These are phyloP conservation scores for Spiraea crenata DNA, from an alignment of 331 rosid genomes.

Conservation along the genomic window DNA sequence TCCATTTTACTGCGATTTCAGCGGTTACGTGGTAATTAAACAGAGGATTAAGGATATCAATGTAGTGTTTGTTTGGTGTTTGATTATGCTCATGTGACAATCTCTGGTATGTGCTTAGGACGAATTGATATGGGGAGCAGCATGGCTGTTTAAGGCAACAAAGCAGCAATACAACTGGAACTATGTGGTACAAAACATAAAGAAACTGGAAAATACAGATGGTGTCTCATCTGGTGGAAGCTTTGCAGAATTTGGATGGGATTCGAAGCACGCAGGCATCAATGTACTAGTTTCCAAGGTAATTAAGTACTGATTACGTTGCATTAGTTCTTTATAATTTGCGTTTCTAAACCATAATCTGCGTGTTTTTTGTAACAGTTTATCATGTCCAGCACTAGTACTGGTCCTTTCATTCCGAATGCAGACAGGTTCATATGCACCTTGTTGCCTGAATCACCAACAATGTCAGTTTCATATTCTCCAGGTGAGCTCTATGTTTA, in stretches of 20 bases:
- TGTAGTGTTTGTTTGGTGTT: background rate
- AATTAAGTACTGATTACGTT: background rate
- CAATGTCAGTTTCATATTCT: slow-evolving; percentile 52
- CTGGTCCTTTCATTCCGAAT: slow-evolving; percentile 35
- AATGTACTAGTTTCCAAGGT: slow-evolving; percentile 60
- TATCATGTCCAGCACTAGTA: slow-evolving; percentile 10
- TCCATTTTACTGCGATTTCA: slow-evolving; percentile 54
- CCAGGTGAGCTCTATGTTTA: slow-evolving; percentile 30
- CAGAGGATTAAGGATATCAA: background rate
- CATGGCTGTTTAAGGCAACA: slow-evolving; percentile 64
- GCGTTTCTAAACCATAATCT: too few relatives aligned
- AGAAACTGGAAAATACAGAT: slow-evolving; percentile 22
- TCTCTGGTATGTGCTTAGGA: slow-evolving; percentile 30
- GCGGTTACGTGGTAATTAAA: slow-evolving; percentile 40
- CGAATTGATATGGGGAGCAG: slow-evolving; percentile 71
- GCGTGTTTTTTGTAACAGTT: slow-evolving; percentile 26
- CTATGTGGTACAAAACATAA: slow-evolving; percentile 37
- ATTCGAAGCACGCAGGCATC: slow-evolving; percentile 61
- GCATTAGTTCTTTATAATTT: too few relatives aligned
- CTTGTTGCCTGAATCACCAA: slow-evolving; percentile 57
- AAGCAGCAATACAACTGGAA: slow-evolving; percentile 32
- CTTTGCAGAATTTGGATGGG: slow-evolving; percentile 71
- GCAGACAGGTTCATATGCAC: slow-evolving; percentile 57
- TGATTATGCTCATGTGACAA: background rate
- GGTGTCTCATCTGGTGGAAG: slow-evolving; percentile 21